Evolutionary conservation across 2,329 filamentous ascomycete species (phyloP).

Genomic region (Fusarium sp.): DNA sequence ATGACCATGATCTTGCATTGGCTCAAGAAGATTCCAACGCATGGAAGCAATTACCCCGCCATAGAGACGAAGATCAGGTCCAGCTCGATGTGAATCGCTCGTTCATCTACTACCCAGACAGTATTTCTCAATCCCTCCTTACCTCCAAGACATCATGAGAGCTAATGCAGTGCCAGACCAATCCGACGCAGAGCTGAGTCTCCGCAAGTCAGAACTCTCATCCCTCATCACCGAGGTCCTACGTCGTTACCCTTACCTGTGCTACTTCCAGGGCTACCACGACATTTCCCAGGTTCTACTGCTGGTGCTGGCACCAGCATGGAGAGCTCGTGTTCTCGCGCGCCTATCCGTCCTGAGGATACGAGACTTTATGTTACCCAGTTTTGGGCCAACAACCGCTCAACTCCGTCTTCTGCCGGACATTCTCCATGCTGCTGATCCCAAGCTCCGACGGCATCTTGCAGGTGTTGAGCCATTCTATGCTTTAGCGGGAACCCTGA

Average conservation of each 20-base stretch:
- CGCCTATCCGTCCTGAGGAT: slow-evolving; percentile 91
- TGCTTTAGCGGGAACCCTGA: slow-evolving; percentile 90
- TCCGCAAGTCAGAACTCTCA: slow-evolving; percentile 79
- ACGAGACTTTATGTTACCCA: slow-evolving; percentile 96
- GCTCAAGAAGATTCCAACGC: slow-evolving; percentile 34
- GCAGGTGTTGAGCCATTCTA: slow-evolving; percentile 86
- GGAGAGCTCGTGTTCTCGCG: slow-evolving; percentile 71
- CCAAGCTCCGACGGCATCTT: slow-evolving; percentile 77
- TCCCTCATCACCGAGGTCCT: slow-evolving; percentile 83
- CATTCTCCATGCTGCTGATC: slow-evolving; percentile 78
- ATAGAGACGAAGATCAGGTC: slow-evolving; percentile 91
- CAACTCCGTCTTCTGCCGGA: slow-evolving; percentile 90
- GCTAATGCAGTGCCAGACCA: slow-evolving; percentile 60
- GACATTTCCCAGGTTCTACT: slow-evolving; percentile 97
- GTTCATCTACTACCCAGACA: slow-evolving; percentile 94
- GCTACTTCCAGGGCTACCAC: slow-evolving; percentile 98
- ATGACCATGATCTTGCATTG: slow-evolving; percentile 14
- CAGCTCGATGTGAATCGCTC: slow-evolving; percentile 91
- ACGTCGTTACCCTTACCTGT: slow-evolving; percentile 81
- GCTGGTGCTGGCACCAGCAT: slow-evolving; percentile 75
- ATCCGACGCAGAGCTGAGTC: slow-evolving; percentile 72
- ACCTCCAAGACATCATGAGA: not conserved
- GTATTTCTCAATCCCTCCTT: slow-evolving; percentile 55
- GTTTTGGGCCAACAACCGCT: slow-evolving; percentile 78
- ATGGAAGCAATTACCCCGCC: slow-evolving; percentile 75